phyloP scores from a whole-genome alignment of 495 filamentous ascomycete genomes.

The Rhypophila decipiens region DNA sequence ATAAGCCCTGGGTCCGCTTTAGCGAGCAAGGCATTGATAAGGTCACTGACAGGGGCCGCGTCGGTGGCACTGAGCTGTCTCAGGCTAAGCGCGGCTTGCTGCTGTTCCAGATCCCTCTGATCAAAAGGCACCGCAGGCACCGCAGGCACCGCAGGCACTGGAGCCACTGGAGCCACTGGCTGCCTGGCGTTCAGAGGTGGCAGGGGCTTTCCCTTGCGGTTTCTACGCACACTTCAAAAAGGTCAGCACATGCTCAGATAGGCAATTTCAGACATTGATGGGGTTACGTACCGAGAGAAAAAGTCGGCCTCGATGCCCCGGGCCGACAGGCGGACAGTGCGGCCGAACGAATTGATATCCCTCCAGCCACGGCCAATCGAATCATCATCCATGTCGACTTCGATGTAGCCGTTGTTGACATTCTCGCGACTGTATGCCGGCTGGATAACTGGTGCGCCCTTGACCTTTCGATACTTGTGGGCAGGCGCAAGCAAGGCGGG shows the following conservation, averaged over 20 bases:
- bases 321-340: constrained; percentile 61
- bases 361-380: constrained; percentile 33
- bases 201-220: constrained; percentile 23
- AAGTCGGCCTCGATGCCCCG: constrained; percentile 77
- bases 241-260: constrained; percentile 4
- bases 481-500: constrained; percentile 39
- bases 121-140: constrained; percentile 11
- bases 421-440: constrained; percentile 52
- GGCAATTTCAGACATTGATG: background rate
- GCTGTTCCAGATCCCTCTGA: constrained; percentile 29
- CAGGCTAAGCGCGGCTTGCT: constrained; percentile 53
- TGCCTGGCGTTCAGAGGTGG: constrained; percentile 8
- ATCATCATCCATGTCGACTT: constrained; percentile 62
- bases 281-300: constrained; percentile 41
- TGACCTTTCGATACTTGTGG: constrained; percentile 48
- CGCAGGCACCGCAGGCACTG: no score
- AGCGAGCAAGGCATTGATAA: constrained; percentile 35
- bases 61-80: constrained; percentile 34
- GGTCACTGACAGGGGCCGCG: constrained; percentile 22
- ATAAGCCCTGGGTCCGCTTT: constrained; percentile 20
- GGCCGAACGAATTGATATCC: constrained; percentile 44
- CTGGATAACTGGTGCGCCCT: constrained; percentile 36
- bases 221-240: constrained; percentile 25
- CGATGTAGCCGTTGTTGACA: constrained; percentile 71
- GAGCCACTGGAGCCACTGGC: no score